Conservation (phyloP, 139 green algal genomes). For the Raphidocelis subcapitata region DNA sequence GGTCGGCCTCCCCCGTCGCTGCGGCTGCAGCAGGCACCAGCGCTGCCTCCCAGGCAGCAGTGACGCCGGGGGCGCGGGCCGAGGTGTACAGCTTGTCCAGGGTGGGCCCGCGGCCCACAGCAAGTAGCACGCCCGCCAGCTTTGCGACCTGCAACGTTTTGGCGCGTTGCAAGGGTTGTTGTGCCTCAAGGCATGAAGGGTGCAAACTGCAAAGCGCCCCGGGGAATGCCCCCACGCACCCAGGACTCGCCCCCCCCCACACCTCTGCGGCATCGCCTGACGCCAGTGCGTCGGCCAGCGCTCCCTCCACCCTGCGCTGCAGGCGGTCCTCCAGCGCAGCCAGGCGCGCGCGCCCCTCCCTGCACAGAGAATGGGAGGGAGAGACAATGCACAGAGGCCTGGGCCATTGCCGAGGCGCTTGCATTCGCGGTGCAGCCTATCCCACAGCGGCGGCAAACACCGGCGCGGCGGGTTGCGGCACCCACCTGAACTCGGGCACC, state of each 20-base stretch:
- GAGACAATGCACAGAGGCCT: too few relatives aligned
- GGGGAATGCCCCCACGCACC: too few relatives aligned
- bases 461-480: too few relatives aligned
- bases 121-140: constrained; percentile 57
- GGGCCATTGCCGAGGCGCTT: too few relatives aligned
- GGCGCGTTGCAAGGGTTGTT: too few relatives aligned
- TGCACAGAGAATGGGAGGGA: too few relatives aligned
- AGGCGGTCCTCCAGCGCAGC: constrained; percentile 79
- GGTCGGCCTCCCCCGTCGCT: neutral
- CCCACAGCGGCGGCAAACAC: too few relatives aligned
- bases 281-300: constrained; percentile 69
- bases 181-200: too few relatives aligned
- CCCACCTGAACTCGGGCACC: constrained; percentile 80
- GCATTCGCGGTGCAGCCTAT: too few relatives aligned
- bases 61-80: constrained; percentile 45
- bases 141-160: constrained; percentile 9
- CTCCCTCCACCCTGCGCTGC: constrained; percentile 64
- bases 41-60: constrained; percentile 43
- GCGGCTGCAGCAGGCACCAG: neutral
- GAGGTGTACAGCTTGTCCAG: constrained; percentile 66
- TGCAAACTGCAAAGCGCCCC: too few relatives aligned
- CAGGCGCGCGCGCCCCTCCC: constrained; percentile 51
- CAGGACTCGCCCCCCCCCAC: neutral
- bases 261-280: constrained; percentile 20
- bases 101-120: constrained; percentile 47